Conservation (phyloP, 768 basidiomycete species). For the Suillus sp. region DNA sequence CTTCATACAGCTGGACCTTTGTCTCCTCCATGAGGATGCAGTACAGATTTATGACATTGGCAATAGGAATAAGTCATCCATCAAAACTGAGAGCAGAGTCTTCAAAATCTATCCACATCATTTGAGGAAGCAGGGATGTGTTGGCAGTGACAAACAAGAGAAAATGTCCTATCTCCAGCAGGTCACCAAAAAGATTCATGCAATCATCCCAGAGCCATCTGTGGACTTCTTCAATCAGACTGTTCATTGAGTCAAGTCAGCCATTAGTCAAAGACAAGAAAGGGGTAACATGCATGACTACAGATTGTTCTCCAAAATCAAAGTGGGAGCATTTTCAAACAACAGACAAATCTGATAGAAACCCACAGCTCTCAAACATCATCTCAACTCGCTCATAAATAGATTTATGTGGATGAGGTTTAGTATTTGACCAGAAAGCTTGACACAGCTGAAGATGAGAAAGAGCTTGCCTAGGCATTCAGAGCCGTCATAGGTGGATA, state of each 20-base stretch:
- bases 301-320: neutral
- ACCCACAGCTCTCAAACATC: neutral
- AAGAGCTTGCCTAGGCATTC: neutral
- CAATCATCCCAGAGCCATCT: neutral
- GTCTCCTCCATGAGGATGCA: neutral
- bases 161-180: neutral
- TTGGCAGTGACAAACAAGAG: neutral
- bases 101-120: constrained; percentile 1
- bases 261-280: neutral
- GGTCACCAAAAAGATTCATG: neutral
- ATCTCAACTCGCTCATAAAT: neutral
- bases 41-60: neutral
- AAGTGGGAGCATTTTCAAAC: neutral
- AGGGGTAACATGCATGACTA: neutral
- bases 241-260: neutral
- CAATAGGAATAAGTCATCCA: neutral
- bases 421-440: neutral
- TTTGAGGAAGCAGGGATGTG: neutral
- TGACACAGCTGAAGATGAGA: neutral
- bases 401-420: neutral
- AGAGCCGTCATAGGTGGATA: neutral
- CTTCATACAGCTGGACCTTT: neutral
- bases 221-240: neutral
- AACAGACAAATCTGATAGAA: neutral
- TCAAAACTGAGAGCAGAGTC: neutral